A percentile compares a stretch with the other conserved stretches of the same genome.
phyloP scores from a whole-genome alignment of 2,329 filamentous ascomycete species.

The Alternaria arbusti region DNA sequence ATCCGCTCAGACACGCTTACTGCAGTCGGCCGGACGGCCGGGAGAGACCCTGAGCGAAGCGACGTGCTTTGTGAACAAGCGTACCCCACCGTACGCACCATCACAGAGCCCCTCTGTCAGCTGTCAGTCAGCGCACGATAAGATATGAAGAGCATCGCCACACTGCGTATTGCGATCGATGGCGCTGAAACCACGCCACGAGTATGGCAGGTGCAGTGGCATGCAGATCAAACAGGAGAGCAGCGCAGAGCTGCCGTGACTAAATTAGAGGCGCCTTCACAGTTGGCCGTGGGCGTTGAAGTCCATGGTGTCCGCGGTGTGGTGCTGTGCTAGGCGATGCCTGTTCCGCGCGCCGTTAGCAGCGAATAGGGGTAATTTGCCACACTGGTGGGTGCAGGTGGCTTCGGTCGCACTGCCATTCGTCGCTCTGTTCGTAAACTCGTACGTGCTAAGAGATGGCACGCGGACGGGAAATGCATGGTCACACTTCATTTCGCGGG shows the following conservation, averaged over 20 bases:
- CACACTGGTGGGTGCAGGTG: constrained; percentile 7
- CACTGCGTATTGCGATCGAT: background rate
- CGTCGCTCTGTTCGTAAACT: constrained; percentile 6
- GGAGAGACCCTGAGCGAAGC: constrained; percentile 17
- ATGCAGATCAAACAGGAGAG: constrained; percentile 25
- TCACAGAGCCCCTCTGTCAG: background rate
- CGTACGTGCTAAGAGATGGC: constrained; percentile 2
- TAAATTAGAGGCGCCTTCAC: constrained; percentile 3
- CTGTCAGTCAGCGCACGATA: background rate
- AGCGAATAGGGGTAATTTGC: constrained; percentile 17
- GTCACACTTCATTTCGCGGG: background rate
- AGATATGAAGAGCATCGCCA: background rate
- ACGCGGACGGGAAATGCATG: background rate
- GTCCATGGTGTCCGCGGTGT: background rate
- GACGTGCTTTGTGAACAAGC: constrained; percentile 6
- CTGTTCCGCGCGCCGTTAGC: constrained; percentile 3
- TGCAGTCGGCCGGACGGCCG: constrained; percentile 5
- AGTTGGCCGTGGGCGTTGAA: constrained; percentile 13
- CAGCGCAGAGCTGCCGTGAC: background rate
- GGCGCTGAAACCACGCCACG: constrained; percentile 5
- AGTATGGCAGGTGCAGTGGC: constrained; percentile 8
- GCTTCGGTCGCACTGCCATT: constrained; percentile 6
- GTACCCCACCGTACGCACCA: constrained; percentile 8
- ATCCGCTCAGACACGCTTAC: constrained; percentile 14
- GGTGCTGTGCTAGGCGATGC: constrained; percentile 1